Evolutionary conservation across 805 yeast species (phyloP), one percentile per base, ranked within the genome.

Genomic region (Metschnikowia bowlesiae): DNA sequence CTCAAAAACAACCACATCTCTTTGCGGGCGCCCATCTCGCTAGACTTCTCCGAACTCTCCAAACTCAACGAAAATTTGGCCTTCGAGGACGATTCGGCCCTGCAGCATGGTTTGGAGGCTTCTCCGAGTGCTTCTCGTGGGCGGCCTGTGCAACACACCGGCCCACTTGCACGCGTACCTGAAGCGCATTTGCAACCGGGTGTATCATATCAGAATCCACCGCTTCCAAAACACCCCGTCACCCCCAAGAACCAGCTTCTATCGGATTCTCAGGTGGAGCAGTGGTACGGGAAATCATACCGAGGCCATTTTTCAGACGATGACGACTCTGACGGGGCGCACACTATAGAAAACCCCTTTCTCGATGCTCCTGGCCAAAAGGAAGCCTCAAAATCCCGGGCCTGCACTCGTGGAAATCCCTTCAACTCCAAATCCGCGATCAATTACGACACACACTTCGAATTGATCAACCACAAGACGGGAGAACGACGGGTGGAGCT

Each of bases 391-490:
- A 39, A 39, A 30, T 16, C 34, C 10, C 18, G 34, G 10, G 16
- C 22, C 11, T 26, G 28, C 8, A 16, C 39, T 26, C 32, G 34
- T 14, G 29, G 39, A 10, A 70, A 69, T 50, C 73, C 75, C n/a
- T 67, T 70, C 49, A 30, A 60, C 31, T 29, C 11, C 43, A 49
- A 39, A 48, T 14, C 32, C 28, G 18, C n/a, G 39, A 62, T 44
- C n/a, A 65, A 68, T 46, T 72, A 66, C 51, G 69, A 67, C 18
- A 62, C 69, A 13, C 73, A 70, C 44, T 62, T 71, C 46, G 80
- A 76, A 53, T 59, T 68, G 51, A 55, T 74, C 32, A 69, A 75
- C 58, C 69, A 66, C 50, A 69, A 68, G 46, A 74, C 78, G 0
- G 80, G 80, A 2, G 64, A 73, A 49, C 65, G 64, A 29, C 58